Evolutionary conservation across 1,284 basidiomycete genomes (phyloP), one percentile per base, ranked within the genome.

Genomic region (Thecaphora thlaspeos): DNA sequence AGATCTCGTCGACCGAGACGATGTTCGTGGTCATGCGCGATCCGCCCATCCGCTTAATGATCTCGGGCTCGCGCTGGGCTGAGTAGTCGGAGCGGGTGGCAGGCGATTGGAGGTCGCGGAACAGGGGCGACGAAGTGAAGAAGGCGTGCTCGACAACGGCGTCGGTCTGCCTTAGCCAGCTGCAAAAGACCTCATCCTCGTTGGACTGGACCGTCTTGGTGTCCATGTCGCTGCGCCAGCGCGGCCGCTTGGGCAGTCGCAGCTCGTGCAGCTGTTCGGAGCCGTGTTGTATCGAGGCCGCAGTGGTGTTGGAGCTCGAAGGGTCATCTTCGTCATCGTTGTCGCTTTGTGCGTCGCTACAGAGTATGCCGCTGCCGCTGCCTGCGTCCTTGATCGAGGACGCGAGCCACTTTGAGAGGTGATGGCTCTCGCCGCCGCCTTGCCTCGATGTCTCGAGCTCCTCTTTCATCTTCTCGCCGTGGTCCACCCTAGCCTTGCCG

Each of bases 131-230:
- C 1, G 65, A 64, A 36, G 55, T 55, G 59, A 65, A 64, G 43
- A 66, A 66, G 24, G 48, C 57, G 3, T 61, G 52, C 37, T 58
- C 59, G n/a, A 70, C 59, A 2, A 57, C 55, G 10, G 49, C 46
- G 42, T 71, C 69, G 7, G 63, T 69, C 39, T 68, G 55, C 23
- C 46, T 43, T 5, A 71, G 64, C 69, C 69, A 71, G 30, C 55
- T 52, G 15, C 58, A 49, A 19, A 71, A 71, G 22, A 68, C 69
- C 40, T 66, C 58, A 4, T 41, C 38, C 36, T 71, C 69, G 43
- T 71, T 68, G 4, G 67, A 40, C 21, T 62, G 67, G 37, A 71
- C 52, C 3, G 63, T 61, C 39, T 71, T 69, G 34, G 61, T 56
- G 47, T 59, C 55, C 58, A 67, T 62, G 26, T 64, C 67, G 14